A percentile compares a stretch with the other conserved stretches of the same genome.
Conservation (phyloP, 1,139 yeast species). For the Pneumocystis sp. region DNA sequence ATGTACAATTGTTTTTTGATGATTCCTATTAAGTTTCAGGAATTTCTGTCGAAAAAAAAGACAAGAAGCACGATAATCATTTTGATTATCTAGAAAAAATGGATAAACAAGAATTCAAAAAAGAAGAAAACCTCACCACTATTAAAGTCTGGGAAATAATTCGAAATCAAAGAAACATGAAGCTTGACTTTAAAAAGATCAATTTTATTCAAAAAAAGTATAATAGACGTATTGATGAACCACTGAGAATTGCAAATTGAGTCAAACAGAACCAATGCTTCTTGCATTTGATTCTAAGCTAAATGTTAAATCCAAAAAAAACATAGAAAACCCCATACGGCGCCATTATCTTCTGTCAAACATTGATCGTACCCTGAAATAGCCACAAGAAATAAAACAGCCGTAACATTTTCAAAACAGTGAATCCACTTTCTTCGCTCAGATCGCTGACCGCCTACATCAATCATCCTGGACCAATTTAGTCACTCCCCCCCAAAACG, state of each 20-base stretch:
- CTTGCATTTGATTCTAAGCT: conserved; percentile 79
- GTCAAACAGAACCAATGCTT: conserved; percentile 70
- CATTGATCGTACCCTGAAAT: conserved; percentile 85
- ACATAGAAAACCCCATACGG: background rate
- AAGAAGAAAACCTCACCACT: background rate
- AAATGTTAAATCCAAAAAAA: background rate
- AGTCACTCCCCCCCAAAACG: background rate
- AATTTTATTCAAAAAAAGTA: conserved; percentile 72
- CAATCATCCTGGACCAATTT: conserved; percentile 37
- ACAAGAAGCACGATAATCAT: background rate
- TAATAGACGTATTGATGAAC: conserved; percentile 77
- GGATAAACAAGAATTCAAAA: background rate
- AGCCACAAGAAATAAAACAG: conserved; percentile 81
- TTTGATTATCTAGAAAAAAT: background rate
- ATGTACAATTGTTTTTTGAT: conserved; percentile 2
- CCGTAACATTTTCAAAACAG: conserved; percentile 83
- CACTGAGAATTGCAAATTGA: conserved; percentile 72
- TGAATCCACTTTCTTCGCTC: conserved; percentile 95
- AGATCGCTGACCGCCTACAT: conserved; percentile 94
- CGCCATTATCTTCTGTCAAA: conserved; percentile 63
- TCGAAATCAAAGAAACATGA: conserved; percentile 43
- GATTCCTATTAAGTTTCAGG: conserved; percentile 6
- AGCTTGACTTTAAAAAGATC: conserved; percentile 69
- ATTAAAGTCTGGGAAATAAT: conserved; percentile 31
- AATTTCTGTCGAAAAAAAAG: conserved; percentile 4